phyloP scores from a whole-genome alignment of 1,139 yeast species.

The Magnusiomyces sp. region DNA sequence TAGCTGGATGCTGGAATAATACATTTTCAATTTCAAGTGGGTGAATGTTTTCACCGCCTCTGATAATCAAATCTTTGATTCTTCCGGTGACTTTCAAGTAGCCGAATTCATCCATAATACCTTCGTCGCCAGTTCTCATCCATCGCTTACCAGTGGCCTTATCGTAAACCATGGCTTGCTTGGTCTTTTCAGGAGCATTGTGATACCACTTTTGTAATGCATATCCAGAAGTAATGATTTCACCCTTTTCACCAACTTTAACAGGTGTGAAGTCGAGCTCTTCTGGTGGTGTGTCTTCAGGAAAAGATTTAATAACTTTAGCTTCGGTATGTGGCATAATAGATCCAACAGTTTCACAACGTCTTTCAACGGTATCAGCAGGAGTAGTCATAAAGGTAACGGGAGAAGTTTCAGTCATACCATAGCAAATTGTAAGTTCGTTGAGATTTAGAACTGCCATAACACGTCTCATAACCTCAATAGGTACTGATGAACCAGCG shows the following conservation, averaged over 20 bases:
- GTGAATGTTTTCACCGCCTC: slow-evolving; percentile 33
- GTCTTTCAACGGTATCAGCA: slow-evolving; percentile 23
- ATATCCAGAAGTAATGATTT: slow-evolving; percentile 28
- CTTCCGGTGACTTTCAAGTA: slow-evolving; percentile 29
- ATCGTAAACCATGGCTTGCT: slow-evolving; percentile 25
- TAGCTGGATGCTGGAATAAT: slow-evolving; percentile 25
- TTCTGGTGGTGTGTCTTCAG: slow-evolving; percentile 4
- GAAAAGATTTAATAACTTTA: slow-evolving; percentile 19
- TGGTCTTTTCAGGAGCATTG: slow-evolving; percentile 24
- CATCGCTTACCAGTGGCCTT: slow-evolving; percentile 22
- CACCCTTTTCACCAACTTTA: slow-evolving; percentile 25
- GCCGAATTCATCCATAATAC: slow-evolving; percentile 27
- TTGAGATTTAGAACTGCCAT: slow-evolving; percentile 19
- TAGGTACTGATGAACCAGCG: slow-evolving; percentile 29
- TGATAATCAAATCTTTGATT: slow-evolving; percentile 31
- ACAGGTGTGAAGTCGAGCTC: slow-evolving; percentile 22
- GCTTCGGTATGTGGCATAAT: slow-evolving; percentile 30
- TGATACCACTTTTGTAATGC: slow-evolving; percentile 25
- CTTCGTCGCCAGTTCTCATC: slow-evolving; percentile 34
- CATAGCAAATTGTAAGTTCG: slow-evolving; percentile 30
- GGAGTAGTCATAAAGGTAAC: slow-evolving; percentile 29
- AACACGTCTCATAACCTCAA: slow-evolving; percentile 26
- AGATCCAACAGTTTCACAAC: slow-evolving; percentile 26
- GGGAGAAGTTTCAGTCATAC: slow-evolving; percentile 33
- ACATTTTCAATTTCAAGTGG: slow-evolving; percentile 31